These are phyloP conservation scores for Yamadazyma atmosphaerica DNA, from an alignment of 1,139 yeast species.

Conservation along the genomic window DNA sequence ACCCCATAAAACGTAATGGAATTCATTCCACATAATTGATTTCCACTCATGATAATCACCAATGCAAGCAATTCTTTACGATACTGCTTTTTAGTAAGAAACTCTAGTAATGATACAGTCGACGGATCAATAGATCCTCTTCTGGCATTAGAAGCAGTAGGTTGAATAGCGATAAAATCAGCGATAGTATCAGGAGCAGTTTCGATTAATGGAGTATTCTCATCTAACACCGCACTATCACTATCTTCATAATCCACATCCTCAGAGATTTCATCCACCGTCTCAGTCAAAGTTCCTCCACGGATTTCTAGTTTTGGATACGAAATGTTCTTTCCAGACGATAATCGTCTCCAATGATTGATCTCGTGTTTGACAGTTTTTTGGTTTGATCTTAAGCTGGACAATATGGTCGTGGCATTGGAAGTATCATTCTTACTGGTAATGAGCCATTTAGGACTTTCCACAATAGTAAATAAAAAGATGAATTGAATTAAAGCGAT, in stretches of 20 bases:
- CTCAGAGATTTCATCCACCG: not conserved
- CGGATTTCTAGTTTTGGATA: not conserved
- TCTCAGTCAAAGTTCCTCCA: not conserved
- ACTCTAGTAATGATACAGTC: conserved; percentile 24
- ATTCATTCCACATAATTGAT: conserved; percentile 43
- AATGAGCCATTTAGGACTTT: conserved; percentile 44
- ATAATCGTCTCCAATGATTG: conserved; percentile 37
- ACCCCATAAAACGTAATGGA: conserved; percentile 44
- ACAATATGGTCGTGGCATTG: conserved; percentile 29
- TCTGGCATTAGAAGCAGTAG: conserved; percentile 9
- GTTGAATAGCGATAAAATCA: not conserved
- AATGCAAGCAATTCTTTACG: conserved; percentile 31
- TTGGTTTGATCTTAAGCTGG: conserved; percentile 29
- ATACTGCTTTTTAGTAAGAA: conserved; percentile 20
- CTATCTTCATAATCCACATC: not conserved
- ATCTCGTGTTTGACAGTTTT: conserved; percentile 34
- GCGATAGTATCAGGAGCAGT: not conserved
- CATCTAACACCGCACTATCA: conserved; percentile 4
- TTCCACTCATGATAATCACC: conserved; percentile 36
- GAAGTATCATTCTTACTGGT: conserved; percentile 28
- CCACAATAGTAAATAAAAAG: conserved; percentile 32
- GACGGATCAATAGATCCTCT: conserved; percentile 34
- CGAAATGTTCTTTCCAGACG: conserved; percentile 7
- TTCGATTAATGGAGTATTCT: conserved; percentile 15
- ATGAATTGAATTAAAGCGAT: conserved; percentile 31